A percentile compares a stretch with the other conserved stretches of the same genome.
Conservation (phyloP, 1,284 basidiomycete genomes). For the Ganoderma multipileum region DNA sequence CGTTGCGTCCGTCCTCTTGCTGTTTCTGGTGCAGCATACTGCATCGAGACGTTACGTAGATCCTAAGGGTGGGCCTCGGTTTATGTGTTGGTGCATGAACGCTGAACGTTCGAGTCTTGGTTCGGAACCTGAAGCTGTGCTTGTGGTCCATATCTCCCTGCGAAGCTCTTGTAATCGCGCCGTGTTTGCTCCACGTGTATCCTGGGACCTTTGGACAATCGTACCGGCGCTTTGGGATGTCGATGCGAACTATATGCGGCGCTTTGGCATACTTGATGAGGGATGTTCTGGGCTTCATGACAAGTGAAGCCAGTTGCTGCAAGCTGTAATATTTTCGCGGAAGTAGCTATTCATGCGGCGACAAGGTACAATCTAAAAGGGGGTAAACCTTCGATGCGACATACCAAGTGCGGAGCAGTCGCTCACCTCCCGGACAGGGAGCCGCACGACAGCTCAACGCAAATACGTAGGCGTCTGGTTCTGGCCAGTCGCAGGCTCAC, state of each 20-base stretch:
- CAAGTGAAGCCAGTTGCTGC: background rate
- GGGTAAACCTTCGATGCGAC: background rate
- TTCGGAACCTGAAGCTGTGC: background rate
- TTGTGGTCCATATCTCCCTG: background rate
- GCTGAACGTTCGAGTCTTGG: background rate
- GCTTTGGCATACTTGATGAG: background rate
- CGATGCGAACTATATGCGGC: background rate
- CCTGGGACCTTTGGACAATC: background rate
- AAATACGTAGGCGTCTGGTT: slow-evolving; percentile 24
- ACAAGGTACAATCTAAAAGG: background rate
- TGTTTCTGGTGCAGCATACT: background rate
- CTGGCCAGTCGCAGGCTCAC: slow-evolving; percentile 2
- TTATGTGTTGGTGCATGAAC: background rate
- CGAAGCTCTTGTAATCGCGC: background rate
- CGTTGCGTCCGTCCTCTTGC: background rate
- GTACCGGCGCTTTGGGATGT: background rate
- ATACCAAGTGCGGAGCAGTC: background rate
- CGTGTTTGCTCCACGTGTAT: background rate
- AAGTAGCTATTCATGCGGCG: background rate
- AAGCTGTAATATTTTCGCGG: background rate
- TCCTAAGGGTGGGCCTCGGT: background rate
- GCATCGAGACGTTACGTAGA: background rate
- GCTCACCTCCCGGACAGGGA: slow-evolving; percentile 10
- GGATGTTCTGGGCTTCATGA: background rate
- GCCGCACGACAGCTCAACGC: slow-evolving; percentile 13